phyloP scores from a whole-genome alignment of 768 basidiomycete species.

The Amanita subjunquillea region DNA sequence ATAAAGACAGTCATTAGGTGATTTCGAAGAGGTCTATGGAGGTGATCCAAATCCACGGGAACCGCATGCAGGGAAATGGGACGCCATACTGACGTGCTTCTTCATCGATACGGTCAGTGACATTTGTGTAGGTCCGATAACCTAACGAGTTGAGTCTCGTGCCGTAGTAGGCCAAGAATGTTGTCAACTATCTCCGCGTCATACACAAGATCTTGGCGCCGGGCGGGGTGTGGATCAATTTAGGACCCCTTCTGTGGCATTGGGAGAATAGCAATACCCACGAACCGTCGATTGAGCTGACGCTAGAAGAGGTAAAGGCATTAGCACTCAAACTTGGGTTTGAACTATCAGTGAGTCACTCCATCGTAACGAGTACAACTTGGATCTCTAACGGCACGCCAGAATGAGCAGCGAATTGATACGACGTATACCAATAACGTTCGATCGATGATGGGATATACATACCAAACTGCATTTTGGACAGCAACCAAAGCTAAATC shows the following conservation, averaged over 20 bases:
- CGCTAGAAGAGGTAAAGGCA: slow-evolving; percentile 79
- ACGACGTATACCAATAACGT: slow-evolving; percentile 84
- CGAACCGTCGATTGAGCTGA: slow-evolving; percentile 80
- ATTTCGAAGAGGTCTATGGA: slow-evolving; percentile 91
- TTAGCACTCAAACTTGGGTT: slow-evolving; percentile 73
- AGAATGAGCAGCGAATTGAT: slow-evolving; percentile 76
- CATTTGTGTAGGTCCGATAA: neutral
- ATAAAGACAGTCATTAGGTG: slow-evolving; percentile 34
- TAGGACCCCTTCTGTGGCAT: slow-evolving; percentile 95
- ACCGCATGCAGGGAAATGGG: slow-evolving; percentile 73
- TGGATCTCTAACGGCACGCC: neutral
- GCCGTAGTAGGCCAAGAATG: slow-evolving; percentile 69
- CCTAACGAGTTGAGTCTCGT: neutral
- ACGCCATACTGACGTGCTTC: slow-evolving; percentile 89
- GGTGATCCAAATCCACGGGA: slow-evolving; percentile 35
- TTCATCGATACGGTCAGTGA: slow-evolving; percentile 84
- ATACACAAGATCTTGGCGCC: slow-evolving; percentile 76
- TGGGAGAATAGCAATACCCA: slow-evolving; percentile 82
- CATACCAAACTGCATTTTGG: slow-evolving; percentile 83
- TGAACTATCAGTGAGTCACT: slow-evolving; percentile 52
- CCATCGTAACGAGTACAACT: neutral
- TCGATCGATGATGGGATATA: slow-evolving; percentile 73
- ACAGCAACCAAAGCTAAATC: slow-evolving; percentile 39
- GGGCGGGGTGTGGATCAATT: slow-evolving; percentile 88
- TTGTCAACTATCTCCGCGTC: slow-evolving; percentile 83